phyloP scores from a whole-genome alignment of 2,329 filamentous ascomycete genomes.

The Nothomitra cinnamomea region DNA sequence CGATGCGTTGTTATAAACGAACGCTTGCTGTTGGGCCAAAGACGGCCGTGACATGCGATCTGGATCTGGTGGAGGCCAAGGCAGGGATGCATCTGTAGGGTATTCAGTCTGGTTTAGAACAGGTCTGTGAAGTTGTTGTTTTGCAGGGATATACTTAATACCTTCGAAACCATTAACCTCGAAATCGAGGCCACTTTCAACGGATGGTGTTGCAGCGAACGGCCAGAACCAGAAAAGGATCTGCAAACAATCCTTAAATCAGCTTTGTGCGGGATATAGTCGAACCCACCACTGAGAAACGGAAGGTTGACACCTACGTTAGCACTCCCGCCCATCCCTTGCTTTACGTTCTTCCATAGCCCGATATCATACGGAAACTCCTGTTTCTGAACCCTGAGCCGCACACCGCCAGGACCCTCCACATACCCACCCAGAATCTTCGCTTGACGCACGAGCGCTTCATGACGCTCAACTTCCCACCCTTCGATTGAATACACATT shows the following conservation, averaged over 20 bases:
- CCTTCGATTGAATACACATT: conserved; percentile 70
- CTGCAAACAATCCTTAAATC: conserved; percentile 7
- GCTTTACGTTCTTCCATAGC: conserved; percentile 53
- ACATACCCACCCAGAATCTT: conserved; percentile 37
- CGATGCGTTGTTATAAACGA: conserved; percentile 20
- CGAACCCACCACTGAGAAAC: not conserved
- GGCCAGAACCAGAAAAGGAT: conserved; percentile 53
- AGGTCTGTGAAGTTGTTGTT: conserved; percentile 21
- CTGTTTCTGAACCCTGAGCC: conserved; percentile 40
- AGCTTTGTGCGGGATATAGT: not conserved
- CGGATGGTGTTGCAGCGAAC: conserved; percentile 34
- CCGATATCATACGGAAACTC: conserved; percentile 75
- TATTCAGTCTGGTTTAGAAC: conserved; percentile 14
- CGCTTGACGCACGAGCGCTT: conserved; percentile 34
- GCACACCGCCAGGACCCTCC: conserved; percentile 36
- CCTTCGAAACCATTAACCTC: conserved; percentile 66
- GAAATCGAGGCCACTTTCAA: conserved; percentile 39
- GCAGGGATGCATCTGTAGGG: conserved; percentile 14
- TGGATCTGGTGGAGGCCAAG: conserved; percentile 34
- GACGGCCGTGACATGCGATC: conserved; percentile 24
- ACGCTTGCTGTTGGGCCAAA: conserved; percentile 18
- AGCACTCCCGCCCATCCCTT: conserved; percentile 58
- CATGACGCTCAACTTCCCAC: conserved; percentile 54
- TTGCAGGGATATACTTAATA: conserved; percentile 27
- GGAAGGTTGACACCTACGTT: conserved; percentile 9